Evolutionary conservation across 352 stramenopile genomes (phyloP).

Genomic region (Stramenopiles sp.): DNA sequence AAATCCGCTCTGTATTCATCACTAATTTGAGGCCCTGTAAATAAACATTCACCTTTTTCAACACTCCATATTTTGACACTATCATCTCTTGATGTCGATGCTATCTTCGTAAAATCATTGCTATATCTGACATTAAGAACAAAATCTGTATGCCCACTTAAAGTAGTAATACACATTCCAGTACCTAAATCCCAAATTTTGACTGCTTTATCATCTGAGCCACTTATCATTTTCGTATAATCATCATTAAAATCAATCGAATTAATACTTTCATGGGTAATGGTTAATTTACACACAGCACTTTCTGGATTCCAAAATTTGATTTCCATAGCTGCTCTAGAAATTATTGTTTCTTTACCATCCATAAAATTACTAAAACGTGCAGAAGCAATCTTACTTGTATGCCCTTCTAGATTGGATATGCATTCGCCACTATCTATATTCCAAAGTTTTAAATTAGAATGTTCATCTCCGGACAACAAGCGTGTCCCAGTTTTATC

Average conservation of each 20-base stretch:
- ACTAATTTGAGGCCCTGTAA: too few relatives aligned
- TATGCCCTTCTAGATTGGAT: constrained; percentile 80
- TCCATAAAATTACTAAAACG: too few relatives aligned
- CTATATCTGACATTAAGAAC: too few relatives aligned
- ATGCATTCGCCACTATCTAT: constrained; percentile 76
- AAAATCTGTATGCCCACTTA: constrained; percentile 80
- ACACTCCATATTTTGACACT: constrained; percentile 67
- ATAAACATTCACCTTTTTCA: constrained; percentile 76
- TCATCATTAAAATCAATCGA: constrained; percentile 76
- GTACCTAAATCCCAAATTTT: constrained; percentile 76
- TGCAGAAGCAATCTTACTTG: constrained; percentile 90
- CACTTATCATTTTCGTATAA: constrained; percentile 65
- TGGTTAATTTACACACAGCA: too few relatives aligned
- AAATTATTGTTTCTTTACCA: too few relatives aligned
- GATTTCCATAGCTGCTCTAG: too few relatives aligned
- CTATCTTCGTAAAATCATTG: constrained; percentile 74
- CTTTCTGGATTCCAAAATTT: too few relatives aligned
- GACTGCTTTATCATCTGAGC: constrained; percentile 76
- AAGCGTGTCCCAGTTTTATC: constrained; percentile 77
- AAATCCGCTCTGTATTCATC: too few relatives aligned
- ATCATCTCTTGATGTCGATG: constrained; percentile 80
- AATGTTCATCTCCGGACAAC: too few relatives aligned
- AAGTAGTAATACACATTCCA: constrained; percentile 68
- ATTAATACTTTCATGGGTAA: constrained; percentile 81
- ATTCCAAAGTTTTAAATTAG: constrained; percentile 68